Conservation (phyloP, 495 filamentous ascomycete species). For the Penicillium coffeae region DNA sequence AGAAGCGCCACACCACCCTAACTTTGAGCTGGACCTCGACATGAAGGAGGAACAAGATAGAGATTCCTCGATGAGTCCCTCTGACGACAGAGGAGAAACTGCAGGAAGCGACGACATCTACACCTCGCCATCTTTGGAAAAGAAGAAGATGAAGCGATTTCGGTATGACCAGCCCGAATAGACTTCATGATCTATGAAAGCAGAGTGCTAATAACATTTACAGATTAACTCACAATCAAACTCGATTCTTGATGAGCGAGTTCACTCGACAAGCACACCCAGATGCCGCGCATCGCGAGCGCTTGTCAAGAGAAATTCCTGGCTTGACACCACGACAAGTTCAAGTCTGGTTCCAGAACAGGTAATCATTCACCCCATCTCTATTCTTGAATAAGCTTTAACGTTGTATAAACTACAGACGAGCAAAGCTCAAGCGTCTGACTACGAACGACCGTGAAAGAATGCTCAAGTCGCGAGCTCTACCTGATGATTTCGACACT, state of each 20-base stretch:
- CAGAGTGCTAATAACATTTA: constrained; percentile 2
- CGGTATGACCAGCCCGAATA: constrained; percentile 55
- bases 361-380: constrained; percentile 48
- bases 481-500: constrained; percentile 91
- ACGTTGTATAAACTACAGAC: constrained; percentile 43
- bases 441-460: constrained; percentile 90
- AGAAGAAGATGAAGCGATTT: constrained; percentile 94
- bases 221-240: constrained; percentile 95
- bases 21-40: constrained; percentile 14
- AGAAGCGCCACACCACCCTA: constrained; percentile 9
- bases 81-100: constrained; percentile 32
- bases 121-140: constrained; percentile 50
- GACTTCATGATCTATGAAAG: too few relatives aligned
- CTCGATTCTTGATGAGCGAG: constrained; percentile 94
- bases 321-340: constrained; percentile 91
- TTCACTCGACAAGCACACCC: constrained; percentile 94
- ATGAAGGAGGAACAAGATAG: constrained; percentile 19
- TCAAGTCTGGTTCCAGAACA: constrained; percentile 98
- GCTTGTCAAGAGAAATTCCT: constrained; percentile 86
- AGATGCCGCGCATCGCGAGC: constrained; percentile 87
- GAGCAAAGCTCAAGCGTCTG: constrained; percentile 92
- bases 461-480: constrained; percentile 87
- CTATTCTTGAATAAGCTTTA: constrained; percentile 18
- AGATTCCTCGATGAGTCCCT: constrained; percentile 28
- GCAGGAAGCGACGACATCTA: constrained; percentile 22